Conservation (phyloP, 352 stramenopile species). For the Blastocystis sp. region DNA sequence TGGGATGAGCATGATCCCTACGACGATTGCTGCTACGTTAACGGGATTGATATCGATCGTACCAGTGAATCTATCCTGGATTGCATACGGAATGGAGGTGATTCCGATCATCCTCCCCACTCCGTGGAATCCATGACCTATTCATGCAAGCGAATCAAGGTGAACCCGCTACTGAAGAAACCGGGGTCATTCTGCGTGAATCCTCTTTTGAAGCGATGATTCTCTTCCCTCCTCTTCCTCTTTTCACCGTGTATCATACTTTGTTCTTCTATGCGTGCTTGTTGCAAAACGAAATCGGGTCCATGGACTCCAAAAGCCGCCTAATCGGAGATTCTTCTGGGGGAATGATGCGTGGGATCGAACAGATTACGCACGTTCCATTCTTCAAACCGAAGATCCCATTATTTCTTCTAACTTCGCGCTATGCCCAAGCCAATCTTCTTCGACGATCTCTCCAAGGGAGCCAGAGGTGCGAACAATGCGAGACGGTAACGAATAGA, state of each 20-base stretch:
- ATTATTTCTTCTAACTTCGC: not conserved
- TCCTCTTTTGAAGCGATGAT: not conserved
- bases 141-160: no score
- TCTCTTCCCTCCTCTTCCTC: not conserved
- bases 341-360: not conserved
- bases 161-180: not conserved
- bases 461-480: not conserved
- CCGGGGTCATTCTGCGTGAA: not conserved
- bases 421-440: not conserved
- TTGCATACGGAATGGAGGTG: no score
- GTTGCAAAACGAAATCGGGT: not conserved
- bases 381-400: no score
- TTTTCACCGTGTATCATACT: no score
- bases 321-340: not conserved
- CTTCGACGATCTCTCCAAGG: slow-evolving; percentile 52
- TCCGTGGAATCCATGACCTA: no score
- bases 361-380: not conserved
- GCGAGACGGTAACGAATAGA: not conserved
- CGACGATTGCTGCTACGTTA: not conserved
- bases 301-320: not conserved
- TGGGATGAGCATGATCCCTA: not conserved
- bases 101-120: no score
- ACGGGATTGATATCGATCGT: not conserved
- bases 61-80: no score
- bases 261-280: not conserved